These are phyloP conservation scores for Neurospora sp. DNA, from an alignment of 495 filamentous ascomycete genomes.

Conservation along the genomic window DNA sequence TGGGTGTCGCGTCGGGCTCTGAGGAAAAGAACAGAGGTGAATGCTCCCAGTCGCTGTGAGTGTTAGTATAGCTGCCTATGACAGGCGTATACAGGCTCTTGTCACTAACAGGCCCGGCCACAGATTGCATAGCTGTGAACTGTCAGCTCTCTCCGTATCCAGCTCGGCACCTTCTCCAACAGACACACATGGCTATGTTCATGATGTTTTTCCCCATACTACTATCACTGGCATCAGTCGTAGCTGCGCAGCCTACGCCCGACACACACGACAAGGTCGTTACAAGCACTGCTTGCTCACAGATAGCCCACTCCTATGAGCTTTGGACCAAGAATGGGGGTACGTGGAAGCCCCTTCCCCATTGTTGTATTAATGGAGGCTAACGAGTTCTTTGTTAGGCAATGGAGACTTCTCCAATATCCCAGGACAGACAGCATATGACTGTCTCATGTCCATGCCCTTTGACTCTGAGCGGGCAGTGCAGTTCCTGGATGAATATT, in stretches of 20 bases:
- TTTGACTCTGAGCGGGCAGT: background rate
- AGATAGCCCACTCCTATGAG: background rate
- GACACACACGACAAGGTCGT: background rate
- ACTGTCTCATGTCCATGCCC: background rate
- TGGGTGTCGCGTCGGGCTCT: background rate
- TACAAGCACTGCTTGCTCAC: background rate
- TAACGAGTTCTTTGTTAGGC: background rate
- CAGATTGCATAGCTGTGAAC: background rate
- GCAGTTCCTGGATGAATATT: background rate
- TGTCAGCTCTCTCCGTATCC: no score
- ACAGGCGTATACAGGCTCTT: rapidly evolving
- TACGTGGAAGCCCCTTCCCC: background rate
- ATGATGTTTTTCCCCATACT: background rate
- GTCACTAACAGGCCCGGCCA: background rate
- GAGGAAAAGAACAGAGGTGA: background rate
- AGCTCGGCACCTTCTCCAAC: no score
- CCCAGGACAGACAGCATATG: background rate
- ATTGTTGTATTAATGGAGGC: background rate
- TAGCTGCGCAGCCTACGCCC: background rate
- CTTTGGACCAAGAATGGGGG: background rate
- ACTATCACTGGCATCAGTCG: background rate
- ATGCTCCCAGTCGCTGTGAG: background rate
- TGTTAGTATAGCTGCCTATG: background rate
- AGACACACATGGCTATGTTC: background rate
- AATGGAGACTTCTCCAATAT: background rate